phyloP scores from a whole-genome alignment of 805 yeast species.

The Candida xiaguanensis region DNA sequence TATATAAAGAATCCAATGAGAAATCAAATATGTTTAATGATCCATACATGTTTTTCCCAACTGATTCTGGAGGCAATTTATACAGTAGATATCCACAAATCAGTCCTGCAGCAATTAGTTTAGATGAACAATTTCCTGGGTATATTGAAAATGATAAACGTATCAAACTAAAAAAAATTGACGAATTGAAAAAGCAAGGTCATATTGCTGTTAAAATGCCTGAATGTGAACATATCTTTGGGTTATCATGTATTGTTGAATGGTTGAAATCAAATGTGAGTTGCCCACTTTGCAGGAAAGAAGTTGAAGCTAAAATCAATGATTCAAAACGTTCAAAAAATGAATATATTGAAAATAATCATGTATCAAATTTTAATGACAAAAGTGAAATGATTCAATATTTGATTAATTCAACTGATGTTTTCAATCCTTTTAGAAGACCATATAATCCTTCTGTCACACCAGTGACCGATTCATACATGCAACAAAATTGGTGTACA shows the following conservation, averaged over 20 bases:
- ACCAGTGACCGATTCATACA: conserved; percentile 36
- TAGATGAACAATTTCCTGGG: conserved; percentile 28
- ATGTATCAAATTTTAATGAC: conserved; percentile 15
- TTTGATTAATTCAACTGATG: conserved; percentile 30
- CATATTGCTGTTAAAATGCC: conserved; percentile 41
- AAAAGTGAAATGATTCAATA: conserved; percentile 18
- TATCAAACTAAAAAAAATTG: conserved; percentile 10
- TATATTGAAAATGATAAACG: conserved; percentile 15
- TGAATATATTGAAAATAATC: conserved; percentile 13
- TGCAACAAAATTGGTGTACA: conserved; percentile 33
- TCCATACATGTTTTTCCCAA: conserved; percentile 31
- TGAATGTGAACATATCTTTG: conserved; percentile 39
- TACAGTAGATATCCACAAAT: conserved; percentile 27
- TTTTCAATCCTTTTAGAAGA: conserved; percentile 35
- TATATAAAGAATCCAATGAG: conserved; percentile 9
- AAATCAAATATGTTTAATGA: conserved; percentile 19
- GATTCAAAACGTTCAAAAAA: conserved; percentile 15
- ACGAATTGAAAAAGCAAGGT: conserved; percentile 12
- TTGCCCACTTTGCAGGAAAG: conserved; percentile 41
- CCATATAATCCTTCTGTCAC: conserved; percentile 33
- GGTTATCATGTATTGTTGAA: conserved; percentile 37
- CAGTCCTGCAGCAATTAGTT: conserved; percentile 15
- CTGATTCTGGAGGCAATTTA: conserved; percentile 21
- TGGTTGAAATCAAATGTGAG: conserved; percentile 39
- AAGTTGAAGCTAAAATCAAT: conserved; percentile 25